Base-by-base conservation (phyloP, 2,329 filamentous ascomycete genomes). In the Decorospora gaudefroyi region DNA sequence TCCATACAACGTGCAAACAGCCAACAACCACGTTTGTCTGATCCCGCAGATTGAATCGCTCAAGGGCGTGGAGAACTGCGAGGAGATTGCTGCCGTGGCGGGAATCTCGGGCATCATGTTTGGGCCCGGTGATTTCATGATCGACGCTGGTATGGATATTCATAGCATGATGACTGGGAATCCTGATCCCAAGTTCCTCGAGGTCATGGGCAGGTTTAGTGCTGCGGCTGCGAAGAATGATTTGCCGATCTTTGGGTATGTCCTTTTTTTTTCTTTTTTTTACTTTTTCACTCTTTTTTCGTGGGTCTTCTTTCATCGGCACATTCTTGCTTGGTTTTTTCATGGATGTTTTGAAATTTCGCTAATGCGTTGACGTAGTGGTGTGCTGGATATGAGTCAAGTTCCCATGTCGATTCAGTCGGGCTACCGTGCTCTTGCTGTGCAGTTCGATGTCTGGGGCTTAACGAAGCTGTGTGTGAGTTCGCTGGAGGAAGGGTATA, bases 71-170 rank as follows among this genome's bases (percentile, higher is more conserved):
- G 59, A 57, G 35, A 63, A 63, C n/a, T 41, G 38, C 4, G 52
- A 64, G 3, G 58, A 61, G 22, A 64, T 62, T 27, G 58, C 60
- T n/a, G 58, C 57, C 4, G 58, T 63, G 2, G 47, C 46, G 3
- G 61, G 60, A n/a, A 44, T 64, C 2, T 36, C 50, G 3, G 59
- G 46, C 7, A 28, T 64, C n/a, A 62, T 64, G 61, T 62, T 62
- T 31, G 59, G 56, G 1, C 56, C 53, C 1, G 59, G 61, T 10
- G 61, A 62, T 22, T 62, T 44, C 16, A 55, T 57, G 49, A 64
- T 62, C 10, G 53, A 61, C 36, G 59, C 59, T 5, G 54, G 56
- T 2, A 35, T 62, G n/a, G 54, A 58, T 19, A 19, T 62, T 3
- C 29, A 19, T 25, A 35, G n/a, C n/a, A 44, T 33, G 4, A n/a